Conservation (phyloP, 106 monocot genomes). For the Dendrobium catenatum region DNA sequence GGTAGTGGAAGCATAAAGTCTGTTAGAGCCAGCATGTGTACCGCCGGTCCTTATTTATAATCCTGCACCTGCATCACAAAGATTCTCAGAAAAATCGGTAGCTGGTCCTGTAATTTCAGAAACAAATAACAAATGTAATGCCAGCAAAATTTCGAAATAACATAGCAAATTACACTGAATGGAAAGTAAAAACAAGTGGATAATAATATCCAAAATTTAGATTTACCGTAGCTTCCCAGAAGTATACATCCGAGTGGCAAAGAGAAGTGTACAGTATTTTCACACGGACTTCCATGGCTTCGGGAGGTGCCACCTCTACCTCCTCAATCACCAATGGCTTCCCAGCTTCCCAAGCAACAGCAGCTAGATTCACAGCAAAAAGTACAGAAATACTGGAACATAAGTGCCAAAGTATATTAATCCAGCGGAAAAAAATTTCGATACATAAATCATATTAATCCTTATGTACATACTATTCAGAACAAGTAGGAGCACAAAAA, state of each 20-base stretch:
- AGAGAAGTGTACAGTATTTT: constrained; percentile 20
- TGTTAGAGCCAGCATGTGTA: no score
- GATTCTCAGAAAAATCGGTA: constrained; percentile 53
- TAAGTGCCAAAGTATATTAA: no score
- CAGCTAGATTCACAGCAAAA: constrained; percentile 13
- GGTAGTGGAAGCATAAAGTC: no score
- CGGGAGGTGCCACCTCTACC: constrained; percentile 18
- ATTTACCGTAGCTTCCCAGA: constrained; percentile 24
- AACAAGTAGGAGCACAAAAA: no score
- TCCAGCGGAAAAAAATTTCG: no score
- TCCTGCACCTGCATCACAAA: constrained; percentile 7
- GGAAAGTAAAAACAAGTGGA: neutral
- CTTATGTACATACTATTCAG: no score
- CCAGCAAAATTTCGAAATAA: no score
- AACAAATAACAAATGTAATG: neutral
- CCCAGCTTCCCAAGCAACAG: constrained; percentile 29
- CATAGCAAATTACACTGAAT: neutral
- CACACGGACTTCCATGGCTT: constrained; percentile 21
- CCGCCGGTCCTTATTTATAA: no score
- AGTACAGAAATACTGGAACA: neutral
- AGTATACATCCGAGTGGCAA: constrained; percentile 19
- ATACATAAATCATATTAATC: no score
- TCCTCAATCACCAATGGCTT: constrained; percentile 22
- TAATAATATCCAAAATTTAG: neutral
- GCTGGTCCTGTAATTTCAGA: constrained; percentile 33